Evolutionary conservation across 345 rosid genomes (phyloP).

Genomic region (Corchorus olitorius): DNA sequence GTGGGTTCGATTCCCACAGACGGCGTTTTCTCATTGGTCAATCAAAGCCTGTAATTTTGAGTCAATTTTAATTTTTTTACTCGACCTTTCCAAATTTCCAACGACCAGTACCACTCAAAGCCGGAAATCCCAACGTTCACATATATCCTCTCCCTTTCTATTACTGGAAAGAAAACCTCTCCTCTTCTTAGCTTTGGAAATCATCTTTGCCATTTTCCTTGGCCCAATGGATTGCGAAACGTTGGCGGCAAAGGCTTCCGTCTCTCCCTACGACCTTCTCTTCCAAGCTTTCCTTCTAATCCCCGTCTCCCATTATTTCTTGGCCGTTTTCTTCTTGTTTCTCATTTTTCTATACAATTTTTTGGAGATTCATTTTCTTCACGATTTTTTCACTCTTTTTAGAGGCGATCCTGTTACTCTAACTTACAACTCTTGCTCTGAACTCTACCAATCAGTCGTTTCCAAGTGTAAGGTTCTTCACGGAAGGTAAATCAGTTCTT

Average conservation of each 20-base stretch:
- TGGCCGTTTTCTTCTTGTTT: constrained; percentile 29
- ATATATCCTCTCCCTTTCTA: not conserved
- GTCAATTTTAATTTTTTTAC: no score
- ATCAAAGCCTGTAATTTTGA: no score
- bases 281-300: constrained; percentile 49
- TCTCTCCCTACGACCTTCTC: constrained; percentile 45
- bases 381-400: constrained; percentile 48
- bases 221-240: constrained; percentile 10
- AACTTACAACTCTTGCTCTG: constrained; percentile 47
- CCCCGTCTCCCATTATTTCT: constrained; percentile 54
- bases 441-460: constrained; percentile 50
- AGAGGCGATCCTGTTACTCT: constrained; percentile 47
- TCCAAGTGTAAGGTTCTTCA: constrained; percentile 62
- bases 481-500: not conserved
- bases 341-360: constrained; percentile 52
- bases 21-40: constrained; percentile 25
- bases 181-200: not conserved
- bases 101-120: not conserved
- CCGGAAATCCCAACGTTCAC: not conserved
- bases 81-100: not conserved
- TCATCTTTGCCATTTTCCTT: not conserved
- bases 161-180: not conserved
- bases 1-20: constrained; percentile 77
- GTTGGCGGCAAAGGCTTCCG: not conserved
- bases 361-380: constrained; percentile 70